A percentile compares a stretch with the other conserved stretches of the same genome.
phyloP scores from a whole-genome alignment of 1,139 yeast species.

The Taphrina pruni region DNA sequence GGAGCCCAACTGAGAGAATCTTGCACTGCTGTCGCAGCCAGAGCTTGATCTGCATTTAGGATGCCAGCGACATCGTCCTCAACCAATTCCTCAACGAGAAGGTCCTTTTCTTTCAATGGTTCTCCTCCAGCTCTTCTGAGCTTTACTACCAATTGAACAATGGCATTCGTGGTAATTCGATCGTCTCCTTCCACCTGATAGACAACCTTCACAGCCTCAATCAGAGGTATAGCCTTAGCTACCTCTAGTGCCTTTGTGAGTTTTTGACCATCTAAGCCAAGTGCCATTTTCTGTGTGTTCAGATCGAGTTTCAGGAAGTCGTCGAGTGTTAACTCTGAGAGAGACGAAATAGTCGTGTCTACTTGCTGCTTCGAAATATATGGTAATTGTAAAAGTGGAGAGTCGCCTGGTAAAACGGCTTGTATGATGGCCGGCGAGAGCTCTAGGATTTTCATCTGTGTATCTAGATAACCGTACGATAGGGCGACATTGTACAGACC shows the following conservation, averaged over 20 bases:
- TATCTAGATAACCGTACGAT: slow-evolving; percentile 73
- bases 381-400: slow-evolving; percentile 79
- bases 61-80: slow-evolving; percentile 39
- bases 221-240: slow-evolving; percentile 70
- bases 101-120: slow-evolving; percentile 16
- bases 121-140: slow-evolving; percentile 62
- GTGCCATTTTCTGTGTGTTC: slow-evolving; percentile 61
- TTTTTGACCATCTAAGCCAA: slow-evolving; percentile 59
- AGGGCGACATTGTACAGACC: slow-evolving; percentile 84
- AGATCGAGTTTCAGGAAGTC: slow-evolving; percentile 64
- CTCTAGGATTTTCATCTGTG: slow-evolving; percentile 66
- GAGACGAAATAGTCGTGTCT: slow-evolving; percentile 53
- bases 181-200: slow-evolving; percentile 90
- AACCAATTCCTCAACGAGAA: slow-evolving; percentile 19
- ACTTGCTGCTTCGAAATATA: slow-evolving; percentile 59
- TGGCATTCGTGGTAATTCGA: slow-evolving; percentile 74
- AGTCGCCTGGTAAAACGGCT: slow-evolving; percentile 67
- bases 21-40: slow-evolving; percentile 35
- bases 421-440: slow-evolving; percentile 76
- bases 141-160: slow-evolving; percentile 75
- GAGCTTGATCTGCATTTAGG: slow-evolving; percentile 19
- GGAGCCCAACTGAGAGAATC: slow-evolving; percentile 41
- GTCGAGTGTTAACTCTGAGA: slow-evolving; percentile 62
- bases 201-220: slow-evolving; percentile 71
- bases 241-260: slow-evolving; percentile 61